Base-by-base conservation (phyloP, 768 basidiomycete species). In the Collybia sordida region DNA sequence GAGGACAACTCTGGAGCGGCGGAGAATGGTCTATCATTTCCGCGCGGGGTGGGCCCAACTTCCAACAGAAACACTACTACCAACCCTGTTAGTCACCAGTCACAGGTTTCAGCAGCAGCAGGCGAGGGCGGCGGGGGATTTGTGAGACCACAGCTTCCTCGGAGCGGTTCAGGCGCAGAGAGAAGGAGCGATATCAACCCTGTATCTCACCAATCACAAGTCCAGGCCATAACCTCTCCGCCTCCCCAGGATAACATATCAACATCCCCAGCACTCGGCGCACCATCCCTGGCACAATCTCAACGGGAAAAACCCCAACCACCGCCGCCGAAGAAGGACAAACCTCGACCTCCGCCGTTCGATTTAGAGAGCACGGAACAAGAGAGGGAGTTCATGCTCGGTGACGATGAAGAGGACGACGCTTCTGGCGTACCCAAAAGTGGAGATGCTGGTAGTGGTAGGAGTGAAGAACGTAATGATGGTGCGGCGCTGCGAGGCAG, bases 151-250 rank as follows among this genome's bases (percentile, higher is more conserved):
- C 64, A 64, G 27, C 51, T 57, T 23, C 60, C 53, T 41, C 57
- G 49, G 3, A 42, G 45, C 17, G 39, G 50, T 12, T 42, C 62
- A 11, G 60, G 60, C 49, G 59, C 56, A 17, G 53, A 60, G 22
- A 44, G 44, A 35, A 28, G 45, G 28, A 1, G 50, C 6, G 64
- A 68, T 6, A 74, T 68, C 17, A 76, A 76, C 42, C 73, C 74
- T 11, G 55, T 74, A n/a, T 74, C 72, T 3, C 74, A 76, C 43
- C 73, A 74, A 39, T 62, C 68, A 2, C 72, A 72, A 58, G 61
- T 54, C 21, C 64, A 64, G 25, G 23, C 41, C 8, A 19, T 21
- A 3, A 27, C 21, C 12, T 25, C 55, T n/a, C 46, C 23, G 21
- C 15, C 28, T 31, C 15, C 18, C 7, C 8, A 24, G 23, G 48